phyloP scores from a whole-genome alignment of 2,329 filamentous ascomycete species.

The Trichoderma sp. region DNA sequence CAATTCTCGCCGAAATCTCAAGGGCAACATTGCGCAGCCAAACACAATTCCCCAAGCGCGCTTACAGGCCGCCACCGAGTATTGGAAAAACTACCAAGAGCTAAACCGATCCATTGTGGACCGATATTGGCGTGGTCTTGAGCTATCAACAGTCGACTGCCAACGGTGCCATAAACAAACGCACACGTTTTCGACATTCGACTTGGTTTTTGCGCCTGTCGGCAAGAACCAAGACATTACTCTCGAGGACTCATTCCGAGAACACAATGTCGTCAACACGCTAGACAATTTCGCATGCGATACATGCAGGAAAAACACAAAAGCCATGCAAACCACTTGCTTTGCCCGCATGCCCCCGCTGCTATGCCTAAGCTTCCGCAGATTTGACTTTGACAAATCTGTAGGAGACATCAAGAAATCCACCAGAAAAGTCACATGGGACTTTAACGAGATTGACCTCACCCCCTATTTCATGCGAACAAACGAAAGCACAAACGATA shows the following conservation, averaged over 20 bases:
- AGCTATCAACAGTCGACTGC: slow-evolving; percentile 71
- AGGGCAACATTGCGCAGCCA: slow-evolving; percentile 37
- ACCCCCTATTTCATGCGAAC: slow-evolving; percentile 46
- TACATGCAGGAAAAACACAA: slow-evolving; percentile 67
- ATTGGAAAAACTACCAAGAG: slow-evolving; percentile 72
- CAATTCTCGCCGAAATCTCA: slow-evolving; percentile 58
- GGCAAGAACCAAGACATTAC: slow-evolving; percentile 37
- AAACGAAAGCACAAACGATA: slow-evolving; percentile 43
- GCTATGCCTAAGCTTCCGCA: slow-evolving; percentile 76
- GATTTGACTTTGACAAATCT: slow-evolving; percentile 44
- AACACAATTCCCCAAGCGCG: slow-evolving; percentile 38
- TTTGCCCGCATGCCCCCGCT: slow-evolving; percentile 79
- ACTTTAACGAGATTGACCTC: slow-evolving; percentile 67
- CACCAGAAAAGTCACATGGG: slow-evolving; percentile 72
- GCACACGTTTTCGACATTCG: slow-evolving; percentile 48
- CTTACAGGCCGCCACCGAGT: slow-evolving; percentile 64
- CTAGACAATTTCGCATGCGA: slow-evolving; percentile 74
- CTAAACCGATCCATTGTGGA: slow-evolving; percentile 76
- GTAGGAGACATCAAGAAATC: slow-evolving; percentile 59
- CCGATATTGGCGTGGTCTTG: slow-evolving; percentile 76
- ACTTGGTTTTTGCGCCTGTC: slow-evolving; percentile 56
- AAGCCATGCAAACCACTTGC: slow-evolving; percentile 69
- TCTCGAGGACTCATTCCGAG: slow-evolving; percentile 65
- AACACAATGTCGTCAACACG: slow-evolving; percentile 68
- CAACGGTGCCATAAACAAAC: slow-evolving; percentile 56